phyloP scores from a whole-genome alignment of 2,329 filamentous ascomycete species.

The Aureobasidium musti region DNA sequence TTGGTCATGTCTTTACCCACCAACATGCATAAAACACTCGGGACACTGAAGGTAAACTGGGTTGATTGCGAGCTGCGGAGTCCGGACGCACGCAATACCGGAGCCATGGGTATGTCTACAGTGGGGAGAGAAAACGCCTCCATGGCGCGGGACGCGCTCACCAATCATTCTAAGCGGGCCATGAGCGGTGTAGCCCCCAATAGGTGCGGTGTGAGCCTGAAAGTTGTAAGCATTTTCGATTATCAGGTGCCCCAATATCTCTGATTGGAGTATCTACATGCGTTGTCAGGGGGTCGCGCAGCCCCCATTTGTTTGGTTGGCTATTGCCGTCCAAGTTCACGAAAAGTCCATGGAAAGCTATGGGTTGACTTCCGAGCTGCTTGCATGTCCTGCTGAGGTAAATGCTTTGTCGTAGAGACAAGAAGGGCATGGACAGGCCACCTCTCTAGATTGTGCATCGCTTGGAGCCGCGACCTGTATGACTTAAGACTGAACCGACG shows the following conservation, averaged over 20 bases:
- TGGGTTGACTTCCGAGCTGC: slow-evolving; percentile 6
- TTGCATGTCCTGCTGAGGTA: slow-evolving; percentile 21
- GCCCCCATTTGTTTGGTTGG: slow-evolving; percentile 23
- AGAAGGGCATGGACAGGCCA: slow-evolving; percentile 15
- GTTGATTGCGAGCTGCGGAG: slow-evolving; percentile 9
- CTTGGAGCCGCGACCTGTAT: slow-evolving; percentile 19
- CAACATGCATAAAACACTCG: background rate
- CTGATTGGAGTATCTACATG: slow-evolving; percentile 19
- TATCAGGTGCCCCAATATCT: slow-evolving; percentile 14
- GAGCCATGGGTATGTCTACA: slow-evolving; percentile 21
- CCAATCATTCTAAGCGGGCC: slow-evolving; percentile 18
- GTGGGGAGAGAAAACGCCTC: background rate
- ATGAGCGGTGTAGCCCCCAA: slow-evolving; percentile 18
- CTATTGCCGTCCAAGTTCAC: background rate
- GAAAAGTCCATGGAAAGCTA: background rate
- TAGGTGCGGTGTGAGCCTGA: slow-evolving; percentile 24
- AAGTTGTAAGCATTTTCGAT: slow-evolving; percentile 12
- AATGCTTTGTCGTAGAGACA: slow-evolving; percentile 16
- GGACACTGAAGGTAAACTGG: background rate
- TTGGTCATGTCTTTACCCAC: background rate
- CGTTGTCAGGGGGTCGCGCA: slow-evolving; percentile 19
- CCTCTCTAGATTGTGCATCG: slow-evolving; percentile 13
- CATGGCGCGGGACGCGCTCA: slow-evolving; percentile 13
- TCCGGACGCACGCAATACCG: slow-evolving; percentile 6
- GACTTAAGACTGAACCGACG: slow-evolving; percentile 17